Evolutionary conservation across 169 alveolate species (phyloP).

Genomic region (Plasmodium falciparum): DNA sequence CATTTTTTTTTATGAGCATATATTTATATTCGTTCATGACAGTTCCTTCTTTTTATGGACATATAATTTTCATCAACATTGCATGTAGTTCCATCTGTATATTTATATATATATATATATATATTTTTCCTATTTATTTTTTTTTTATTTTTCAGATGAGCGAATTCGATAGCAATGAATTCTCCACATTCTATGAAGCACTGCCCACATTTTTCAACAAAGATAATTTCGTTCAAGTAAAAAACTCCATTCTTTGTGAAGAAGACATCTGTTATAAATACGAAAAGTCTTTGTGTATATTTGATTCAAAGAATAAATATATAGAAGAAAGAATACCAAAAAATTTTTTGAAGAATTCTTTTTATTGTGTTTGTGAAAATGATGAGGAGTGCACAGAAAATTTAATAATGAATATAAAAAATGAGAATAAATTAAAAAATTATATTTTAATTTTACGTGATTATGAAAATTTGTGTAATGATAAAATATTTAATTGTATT

Average conservation of each 20-base stretch:
- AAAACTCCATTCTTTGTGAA: constrained; percentile 10
- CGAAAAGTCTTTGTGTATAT: constrained; percentile 55
- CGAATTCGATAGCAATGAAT: constrained; percentile 30
- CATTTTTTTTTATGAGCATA: not conserved
- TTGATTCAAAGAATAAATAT: constrained; percentile 59
- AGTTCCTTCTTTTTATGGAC: too few relatives aligned
- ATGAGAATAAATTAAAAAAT: constrained; percentile 70
- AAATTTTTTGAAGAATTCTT: constrained; percentile 20
- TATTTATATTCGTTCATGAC: not conserved
- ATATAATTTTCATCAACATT: too few relatives aligned
- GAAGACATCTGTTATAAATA: constrained; percentile 15
- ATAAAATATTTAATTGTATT: constrained; percentile 44
- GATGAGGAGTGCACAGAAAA: constrained; percentile 69
- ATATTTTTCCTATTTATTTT: not conserved
- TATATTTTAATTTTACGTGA: constrained; percentile 59
- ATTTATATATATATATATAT: not conserved
- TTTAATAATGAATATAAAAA: constrained; percentile 40
- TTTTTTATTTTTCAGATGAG: constrained; percentile 20
- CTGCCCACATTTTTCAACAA: constrained; percentile 20
- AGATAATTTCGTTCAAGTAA: constrained; percentile 9
- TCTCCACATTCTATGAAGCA: constrained; percentile 9
- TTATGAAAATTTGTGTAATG: constrained; percentile 71
- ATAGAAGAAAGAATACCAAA: constrained; percentile 48
- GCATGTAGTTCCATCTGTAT: too few relatives aligned
- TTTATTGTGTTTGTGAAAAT: constrained; percentile 58